A percentile compares a stretch with the other conserved stretches of the same genome.
These are phyloP conservation scores for Ilyonectria sp. DNA, from an alignment of 2,329 filamentous ascomycete species.

Conservation along the genomic window DNA sequence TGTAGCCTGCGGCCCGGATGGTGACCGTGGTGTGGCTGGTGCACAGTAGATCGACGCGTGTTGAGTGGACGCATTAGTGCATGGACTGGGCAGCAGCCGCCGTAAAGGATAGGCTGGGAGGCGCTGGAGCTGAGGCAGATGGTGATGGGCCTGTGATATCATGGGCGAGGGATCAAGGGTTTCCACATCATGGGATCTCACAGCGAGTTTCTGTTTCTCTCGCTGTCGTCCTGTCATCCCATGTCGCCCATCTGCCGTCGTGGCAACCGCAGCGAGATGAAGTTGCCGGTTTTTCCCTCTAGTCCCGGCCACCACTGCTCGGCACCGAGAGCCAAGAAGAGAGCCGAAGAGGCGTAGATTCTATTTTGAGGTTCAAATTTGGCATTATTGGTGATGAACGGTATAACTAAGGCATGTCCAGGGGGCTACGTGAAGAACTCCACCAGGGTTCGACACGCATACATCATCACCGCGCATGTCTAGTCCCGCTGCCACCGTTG, in stretches of 20 bases:
- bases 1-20: background rate
- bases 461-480: conserved; percentile 17
- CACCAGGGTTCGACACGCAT: conserved; percentile 6
- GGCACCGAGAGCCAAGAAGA: conserved; percentile 38
- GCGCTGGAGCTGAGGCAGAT: conserved; percentile 23
- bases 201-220: conserved; percentile 7
- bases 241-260: conserved; percentile 3
- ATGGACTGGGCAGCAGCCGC: conserved; percentile 32
- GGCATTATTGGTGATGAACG: conserved; percentile 39
- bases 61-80: conserved; percentile 49
- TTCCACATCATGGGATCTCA: conserved; percentile 13
- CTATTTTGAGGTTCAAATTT: conserved; percentile 36
- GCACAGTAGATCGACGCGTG: conserved; percentile 31
- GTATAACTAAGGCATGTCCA: conserved; percentile 27
- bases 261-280: conserved; percentile 1
- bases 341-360: conserved; percentile 41
- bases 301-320: conserved; percentile 25
- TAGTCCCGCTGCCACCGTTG: conserved; percentile 9
- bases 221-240: conserved; percentile 15
- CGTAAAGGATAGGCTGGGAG: conserved; percentile 40
- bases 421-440: conserved; percentile 17
- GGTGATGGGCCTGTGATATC: conserved; percentile 19
- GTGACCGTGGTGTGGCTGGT: conserved; percentile 22
- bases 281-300: conserved; percentile 29
- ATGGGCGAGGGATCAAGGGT: conserved; percentile 20